Evolutionary conservation across 225 moss, liverwort and hornwort species (phyloP), one percentile per base, ranked within the genome.

Genomic region (Bryum argenteum): DNA sequence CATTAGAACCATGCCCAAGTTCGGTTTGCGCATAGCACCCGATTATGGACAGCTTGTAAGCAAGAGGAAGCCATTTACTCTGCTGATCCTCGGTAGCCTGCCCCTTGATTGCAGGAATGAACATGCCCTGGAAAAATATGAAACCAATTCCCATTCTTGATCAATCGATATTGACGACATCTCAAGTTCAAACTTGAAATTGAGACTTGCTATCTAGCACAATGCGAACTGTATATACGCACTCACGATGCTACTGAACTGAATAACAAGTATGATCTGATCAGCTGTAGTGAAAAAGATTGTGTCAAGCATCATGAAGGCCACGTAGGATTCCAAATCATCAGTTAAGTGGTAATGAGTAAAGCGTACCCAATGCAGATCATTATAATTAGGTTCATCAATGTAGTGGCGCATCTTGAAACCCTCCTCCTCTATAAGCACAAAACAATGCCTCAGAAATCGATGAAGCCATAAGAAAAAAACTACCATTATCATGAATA

Each of bases 11-110:
- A 83, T 98, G 98, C 15, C 98, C 94, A 69, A 98, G 82, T 75
- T 98, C 98, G 44, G 98, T 98, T 79, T 94, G 98, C 11, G 94
- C 94, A 78, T 94, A 98, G 72, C 94, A 92, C 64, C 98, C 92
- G 75, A 98, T 91, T 61, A 98, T 94, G 20, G 82, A 54, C 94
- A 98, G 88, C 79, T 81, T 87, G 76, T 83, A 87, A 65, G 98
- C 92, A 37, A 87, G 84, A 19, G 88, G 67, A 44, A 98, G 92
- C 92, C 98, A 98, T 68, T 87, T 82, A 17, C 89, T 86, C 71
- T 94, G 92, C 68, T 98, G 94, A 71, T 94, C 92, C 65, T 88
- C 94, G 15, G 92, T 98, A 53, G 66, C 87, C 72, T 94, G 92
- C 18, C 94, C 91, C 72, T 91, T 92, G 39, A 98, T 60, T 13